phyloP scores from a whole-genome alignment of 2,329 filamentous ascomycete genomes.

The Hawksworthiomyces lignivorus region DNA sequence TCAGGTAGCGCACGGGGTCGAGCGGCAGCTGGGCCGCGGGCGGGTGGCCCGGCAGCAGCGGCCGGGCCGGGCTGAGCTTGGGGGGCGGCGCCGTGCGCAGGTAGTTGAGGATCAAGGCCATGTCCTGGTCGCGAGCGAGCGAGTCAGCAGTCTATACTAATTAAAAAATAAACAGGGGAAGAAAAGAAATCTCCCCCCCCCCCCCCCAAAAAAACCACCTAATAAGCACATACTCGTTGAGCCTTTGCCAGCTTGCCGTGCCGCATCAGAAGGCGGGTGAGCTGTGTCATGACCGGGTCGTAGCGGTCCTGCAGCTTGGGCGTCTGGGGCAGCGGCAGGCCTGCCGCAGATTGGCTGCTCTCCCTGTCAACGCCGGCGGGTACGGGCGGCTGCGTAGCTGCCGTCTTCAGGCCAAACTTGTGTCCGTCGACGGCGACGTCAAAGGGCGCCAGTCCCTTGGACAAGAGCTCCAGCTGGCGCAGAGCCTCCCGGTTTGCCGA shows the following conservation, averaged over 20 bases:
- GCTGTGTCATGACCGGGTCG: slow-evolving; percentile 74
- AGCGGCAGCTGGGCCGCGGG: slow-evolving; percentile 74
- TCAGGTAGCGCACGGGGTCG: slow-evolving; percentile 83
- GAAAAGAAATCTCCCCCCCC: not conserved
- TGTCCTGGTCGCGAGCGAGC: slow-evolving; percentile 55
- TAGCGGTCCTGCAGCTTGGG: slow-evolving; percentile 72
- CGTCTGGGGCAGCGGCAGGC: slow-evolving; percentile 51
- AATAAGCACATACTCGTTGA: slow-evolving; percentile 60
- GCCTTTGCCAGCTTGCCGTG: slow-evolving; percentile 85
- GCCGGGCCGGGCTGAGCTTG: slow-evolving; percentile 60
- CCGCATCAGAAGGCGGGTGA: slow-evolving; percentile 85
- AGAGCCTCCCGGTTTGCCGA: slow-evolving; percentile 35
- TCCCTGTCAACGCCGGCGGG: not conserved
- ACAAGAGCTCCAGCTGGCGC: slow-evolving; percentile 24
- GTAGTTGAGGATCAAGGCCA: slow-evolving; percentile 72
- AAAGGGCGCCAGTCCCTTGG: slow-evolving; percentile 25
- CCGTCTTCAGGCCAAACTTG: slow-evolving; percentile 66
- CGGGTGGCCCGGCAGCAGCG: slow-evolving; percentile 68
- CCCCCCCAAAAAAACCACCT: slow-evolving; percentile 14
- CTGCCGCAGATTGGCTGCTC: not conserved
- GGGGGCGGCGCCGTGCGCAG: slow-evolving; percentile 81
- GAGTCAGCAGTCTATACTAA: no score
- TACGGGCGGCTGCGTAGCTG: slow-evolving; percentile 1
- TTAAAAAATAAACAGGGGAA: not conserved
- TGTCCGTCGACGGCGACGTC: slow-evolving; percentile 42